Conservation (phyloP, 257 asterid species). For the Prunella vulgaris region DNA sequence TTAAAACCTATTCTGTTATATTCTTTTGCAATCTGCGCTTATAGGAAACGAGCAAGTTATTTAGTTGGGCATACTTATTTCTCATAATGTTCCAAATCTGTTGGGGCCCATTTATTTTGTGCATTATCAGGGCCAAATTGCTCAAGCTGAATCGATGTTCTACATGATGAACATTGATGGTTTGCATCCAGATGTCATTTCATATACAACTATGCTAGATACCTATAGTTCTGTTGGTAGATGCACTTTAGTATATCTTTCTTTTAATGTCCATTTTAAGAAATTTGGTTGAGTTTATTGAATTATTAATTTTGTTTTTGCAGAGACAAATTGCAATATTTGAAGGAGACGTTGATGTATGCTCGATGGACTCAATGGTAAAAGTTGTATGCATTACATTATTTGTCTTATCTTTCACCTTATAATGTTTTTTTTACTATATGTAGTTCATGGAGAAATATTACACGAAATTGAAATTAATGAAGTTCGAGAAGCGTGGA, state of each 20-base stretch:
- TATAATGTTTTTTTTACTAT: too few relatives aligned
- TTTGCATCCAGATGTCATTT: slow-evolving; percentile 76
- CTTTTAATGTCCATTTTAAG: slow-evolving; percentile 21
- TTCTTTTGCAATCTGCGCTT: slow-evolving; percentile 89
- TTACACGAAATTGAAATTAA: too few relatives aligned
- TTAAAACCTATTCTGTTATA: slow-evolving; percentile 71
- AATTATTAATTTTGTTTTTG: neutral
- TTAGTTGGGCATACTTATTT: slow-evolving; percentile 3
- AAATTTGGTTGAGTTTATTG: slow-evolving; percentile 13
- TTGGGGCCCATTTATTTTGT: neutral
- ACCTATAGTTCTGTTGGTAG: slow-evolving; percentile 74
- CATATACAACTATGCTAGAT: slow-evolving; percentile 84
- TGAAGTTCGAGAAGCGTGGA: too few relatives aligned
- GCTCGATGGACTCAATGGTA: too few relatives aligned
- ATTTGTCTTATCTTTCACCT: too few relatives aligned
- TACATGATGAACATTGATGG: slow-evolving; percentile 72
- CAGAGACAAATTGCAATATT: too few relatives aligned
- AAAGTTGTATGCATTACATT: too few relatives aligned
- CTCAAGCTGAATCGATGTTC: slow-evolving; percentile 83
- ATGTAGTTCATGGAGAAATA: too few relatives aligned
- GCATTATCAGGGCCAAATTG: slow-evolving; percentile 67
- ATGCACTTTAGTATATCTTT: slow-evolving; percentile 18
- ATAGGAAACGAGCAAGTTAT: slow-evolving; percentile 71
- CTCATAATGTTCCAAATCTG: neutral
- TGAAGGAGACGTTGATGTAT: too few relatives aligned